Conservation (phyloP, 2,329 filamentous ascomycete species). For the Epichloe uncinata region DNA sequence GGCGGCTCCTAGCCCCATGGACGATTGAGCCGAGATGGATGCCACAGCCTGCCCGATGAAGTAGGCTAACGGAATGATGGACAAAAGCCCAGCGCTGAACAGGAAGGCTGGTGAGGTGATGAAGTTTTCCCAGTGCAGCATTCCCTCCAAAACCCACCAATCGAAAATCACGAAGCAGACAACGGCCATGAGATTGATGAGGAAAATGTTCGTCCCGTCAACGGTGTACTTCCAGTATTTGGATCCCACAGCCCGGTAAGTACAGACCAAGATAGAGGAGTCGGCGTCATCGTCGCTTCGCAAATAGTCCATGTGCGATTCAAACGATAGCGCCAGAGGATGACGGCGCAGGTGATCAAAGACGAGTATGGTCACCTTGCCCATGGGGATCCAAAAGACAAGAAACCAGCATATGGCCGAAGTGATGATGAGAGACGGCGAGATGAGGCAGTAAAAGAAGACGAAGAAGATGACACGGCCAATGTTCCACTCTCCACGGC, state of each 20-base stretch:
- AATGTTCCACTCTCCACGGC: slow-evolving; percentile 88
- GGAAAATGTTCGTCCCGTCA: slow-evolving; percentile 96
- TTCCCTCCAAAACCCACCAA: slow-evolving; percentile 62
- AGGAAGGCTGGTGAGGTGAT: slow-evolving; percentile 76
- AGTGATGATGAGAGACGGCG: slow-evolving; percentile 72
- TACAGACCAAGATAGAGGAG: slow-evolving; percentile 84
- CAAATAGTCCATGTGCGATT: slow-evolving; percentile 67
- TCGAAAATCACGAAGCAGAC: slow-evolving; percentile 94
- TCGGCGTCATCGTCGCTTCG: slow-evolving; percentile 59
- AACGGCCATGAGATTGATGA: slow-evolving; percentile 90
- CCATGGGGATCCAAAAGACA: slow-evolving; percentile 98
- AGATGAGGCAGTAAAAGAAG: slow-evolving; percentile 89
- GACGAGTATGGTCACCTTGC: slow-evolving; percentile 79
- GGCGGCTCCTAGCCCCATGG: slow-evolving; percentile 92
- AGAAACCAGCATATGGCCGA: slow-evolving; percentile 89
- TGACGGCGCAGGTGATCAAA: slow-evolving; percentile 87
- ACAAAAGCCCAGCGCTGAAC: slow-evolving; percentile 71
- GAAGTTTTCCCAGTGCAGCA: slow-evolving; percentile 55
- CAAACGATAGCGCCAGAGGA: slow-evolving; percentile 83
- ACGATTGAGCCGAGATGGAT: slow-evolving; percentile 95
- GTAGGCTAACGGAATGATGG: slow-evolving; percentile 92
- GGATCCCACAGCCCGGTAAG: slow-evolving; percentile 83
- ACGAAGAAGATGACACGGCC: slow-evolving; percentile 91
- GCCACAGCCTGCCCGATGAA: slow-evolving; percentile 98
- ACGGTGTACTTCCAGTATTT: slow-evolving; percentile 99